phyloP scores from a whole-genome alignment of 805 yeast genomes.

The Cyberlindnera lachancei region DNA sequence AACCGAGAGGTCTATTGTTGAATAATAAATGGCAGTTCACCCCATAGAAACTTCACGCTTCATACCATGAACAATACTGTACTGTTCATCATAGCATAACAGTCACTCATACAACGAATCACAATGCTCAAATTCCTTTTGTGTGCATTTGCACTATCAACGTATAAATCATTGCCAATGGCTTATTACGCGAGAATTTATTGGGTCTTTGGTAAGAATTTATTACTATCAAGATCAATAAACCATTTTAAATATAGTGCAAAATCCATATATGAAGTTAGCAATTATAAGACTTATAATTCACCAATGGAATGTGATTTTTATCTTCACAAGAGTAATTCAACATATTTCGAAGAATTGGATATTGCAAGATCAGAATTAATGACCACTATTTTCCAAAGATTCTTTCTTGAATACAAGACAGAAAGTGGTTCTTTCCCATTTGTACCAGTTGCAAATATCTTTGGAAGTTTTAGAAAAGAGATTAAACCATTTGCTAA shows the following conservation, averaged over 20 bases:
- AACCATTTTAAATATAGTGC: conserved; percentile 7
- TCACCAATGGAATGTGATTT: conserved; percentile 79
- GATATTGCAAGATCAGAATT: conserved; percentile 71
- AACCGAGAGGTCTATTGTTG: no score
- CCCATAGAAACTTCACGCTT: no score
- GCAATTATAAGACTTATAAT: conserved; percentile 43
- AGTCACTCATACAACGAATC: no score
- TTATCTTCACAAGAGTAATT: conserved; percentile 81
- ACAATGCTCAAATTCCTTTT: conserved; percentile 4
- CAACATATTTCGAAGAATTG: conserved; percentile 75
- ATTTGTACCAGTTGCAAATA: conserved; percentile 72
- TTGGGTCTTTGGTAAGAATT: conserved; percentile 31
- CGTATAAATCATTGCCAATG: conserved; percentile 61
- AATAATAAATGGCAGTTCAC: no score
- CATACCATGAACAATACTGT: no score
- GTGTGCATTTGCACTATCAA: conserved; percentile 26
- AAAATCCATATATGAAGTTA: conserved; percentile 33
- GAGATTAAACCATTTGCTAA: conserved; percentile 64
- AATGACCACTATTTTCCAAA: conserved; percentile 49
- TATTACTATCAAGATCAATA: conserved; percentile 31
- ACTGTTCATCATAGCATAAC: neutral
- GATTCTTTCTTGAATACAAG: conserved; percentile 39
- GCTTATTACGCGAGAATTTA: conserved; percentile 62
- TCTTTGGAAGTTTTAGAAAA: conserved; percentile 56
- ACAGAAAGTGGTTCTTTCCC: conserved; percentile 30